A percentile compares a stretch with the other conserved stretches of the same genome.
Evolutionary conservation across 805 yeast species (phyloP).

Genomic region (Wickerhamiella sergipiensis): DNA sequence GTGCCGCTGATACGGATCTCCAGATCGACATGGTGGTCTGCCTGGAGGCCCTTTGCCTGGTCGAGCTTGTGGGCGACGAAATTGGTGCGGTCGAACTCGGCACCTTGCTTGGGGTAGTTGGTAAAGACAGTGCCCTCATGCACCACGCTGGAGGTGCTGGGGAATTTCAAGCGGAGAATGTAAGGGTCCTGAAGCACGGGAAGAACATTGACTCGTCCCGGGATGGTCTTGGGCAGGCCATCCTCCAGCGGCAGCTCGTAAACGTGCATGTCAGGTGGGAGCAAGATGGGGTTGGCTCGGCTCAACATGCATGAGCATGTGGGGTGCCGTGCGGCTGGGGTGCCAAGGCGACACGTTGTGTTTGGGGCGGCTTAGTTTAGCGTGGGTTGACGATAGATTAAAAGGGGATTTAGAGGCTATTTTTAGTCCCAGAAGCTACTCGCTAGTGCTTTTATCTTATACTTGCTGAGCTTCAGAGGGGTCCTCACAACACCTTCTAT

Average conservation of each 20-base stretch:
- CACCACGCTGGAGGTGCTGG: conserved; percentile 62
- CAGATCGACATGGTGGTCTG: conserved; percentile 48
- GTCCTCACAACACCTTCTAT: too few relatives aligned
- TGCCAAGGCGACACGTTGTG: too few relatives aligned
- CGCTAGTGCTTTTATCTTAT: too few relatives aligned
- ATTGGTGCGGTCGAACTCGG: conserved; percentile 40
- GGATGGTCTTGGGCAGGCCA: conserved; percentile 21
- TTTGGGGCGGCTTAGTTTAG: too few relatives aligned
- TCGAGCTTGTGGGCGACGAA: conserved; percentile 38
- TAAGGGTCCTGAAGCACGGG: conserved; percentile 29
- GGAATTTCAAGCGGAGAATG: conserved; percentile 44
- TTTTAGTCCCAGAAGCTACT: too few relatives aligned
- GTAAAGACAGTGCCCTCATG: conserved; percentile 61
- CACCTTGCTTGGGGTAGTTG: conserved; percentile 45
- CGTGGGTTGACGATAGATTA: too few relatives aligned
- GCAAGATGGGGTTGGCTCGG: background rate
- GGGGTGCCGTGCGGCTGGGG: too few relatives aligned
- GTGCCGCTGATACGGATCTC: conserved; percentile 64
- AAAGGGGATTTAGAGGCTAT: too few relatives aligned
- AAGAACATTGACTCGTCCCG: conserved; percentile 26
- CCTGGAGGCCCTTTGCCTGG: conserved; percentile 37
- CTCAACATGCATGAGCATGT: background rate
- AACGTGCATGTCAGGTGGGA: conserved; percentile 1
- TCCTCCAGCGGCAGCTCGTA: conserved; percentile 17
- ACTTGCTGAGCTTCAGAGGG: too few relatives aligned